These are phyloP conservation scores for Cercospora sojina DNA, from an alignment of 2,329 filamentous ascomycete species.

Conservation along the genomic window DNA sequence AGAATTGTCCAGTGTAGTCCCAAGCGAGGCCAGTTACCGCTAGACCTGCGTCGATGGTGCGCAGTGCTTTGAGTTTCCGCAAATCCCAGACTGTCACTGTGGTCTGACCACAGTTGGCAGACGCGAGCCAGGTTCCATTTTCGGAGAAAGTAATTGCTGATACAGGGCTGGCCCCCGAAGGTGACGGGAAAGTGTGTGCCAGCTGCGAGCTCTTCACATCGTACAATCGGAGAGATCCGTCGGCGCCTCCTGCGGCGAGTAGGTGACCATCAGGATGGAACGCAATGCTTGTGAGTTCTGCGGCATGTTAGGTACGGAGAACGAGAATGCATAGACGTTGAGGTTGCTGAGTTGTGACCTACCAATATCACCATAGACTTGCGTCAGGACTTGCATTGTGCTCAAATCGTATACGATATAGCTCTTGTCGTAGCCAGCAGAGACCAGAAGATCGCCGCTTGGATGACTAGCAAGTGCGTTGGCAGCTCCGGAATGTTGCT, in stretches of 20 bases:
- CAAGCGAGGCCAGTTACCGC: slow-evolving; percentile 74
- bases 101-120: slow-evolving; percentile 72
- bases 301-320: slow-evolving; percentile 32
- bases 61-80: slow-evolving; percentile 76
- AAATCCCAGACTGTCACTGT: slow-evolving; percentile 87
- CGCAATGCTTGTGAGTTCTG: slow-evolving; percentile 71
- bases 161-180: slow-evolving; percentile 59
- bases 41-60: slow-evolving; percentile 81
- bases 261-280: slow-evolving; percentile 98
- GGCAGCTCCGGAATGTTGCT: slow-evolving; percentile 78
- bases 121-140: slow-evolving; percentile 94
- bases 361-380: slow-evolving; percentile 79
- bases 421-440: slow-evolving; percentile 87
- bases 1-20: slow-evolving; percentile 94
- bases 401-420: slow-evolving; percentile 84
- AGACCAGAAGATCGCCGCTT: slow-evolving; percentile 77
- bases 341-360: slow-evolving; percentile 42
- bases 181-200: slow-evolving; percentile 66
- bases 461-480: slow-evolving; percentile 80
- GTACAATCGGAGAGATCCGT: slow-evolving; percentile 83
- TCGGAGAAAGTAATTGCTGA: slow-evolving; percentile 84
- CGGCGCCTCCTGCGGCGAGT: slow-evolving; percentile 76
- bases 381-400: slow-evolving; percentile 66
- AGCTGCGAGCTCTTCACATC: slow-evolving; percentile 77
- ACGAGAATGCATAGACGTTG: neutral